Evolutionary conservation across 2,329 filamentous ascomycete genomes (phyloP), one percentile per base, ranked within the genome.

Genomic region (Rutstroemia sp.): DNA sequence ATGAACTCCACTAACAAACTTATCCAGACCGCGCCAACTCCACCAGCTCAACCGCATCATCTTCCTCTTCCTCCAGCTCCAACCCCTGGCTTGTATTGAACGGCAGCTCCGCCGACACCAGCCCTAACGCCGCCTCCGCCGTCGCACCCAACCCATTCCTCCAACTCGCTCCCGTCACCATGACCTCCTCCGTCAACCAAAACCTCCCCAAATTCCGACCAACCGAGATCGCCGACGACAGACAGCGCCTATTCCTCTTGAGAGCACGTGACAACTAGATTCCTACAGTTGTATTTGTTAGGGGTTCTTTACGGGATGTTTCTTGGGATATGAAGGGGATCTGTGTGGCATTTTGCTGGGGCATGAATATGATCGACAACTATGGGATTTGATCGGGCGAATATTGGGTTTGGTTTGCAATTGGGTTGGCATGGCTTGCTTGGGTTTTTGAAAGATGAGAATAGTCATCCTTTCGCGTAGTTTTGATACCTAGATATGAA

Each of bases 71-170:
- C 16, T 23, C 44, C 30, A 34, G 23, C 25, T 45, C 37, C 21
- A 39, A 50, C 48, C 37, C 37, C 10, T 56, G 53, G 53, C 53
- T 56, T 39, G 23, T 56, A 7, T 47, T 56, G 7, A 56, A 56
- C 25, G 53, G 47, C 0, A 12, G n/a, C 49, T 51, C 49, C 23
- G 3, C 39, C 19, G 39, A n/a, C 47, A 51, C 47, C 10, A 56
- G 38, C 9, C 53, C 53, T 6, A 51, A 9, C 27, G 27, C 4
- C 39, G 25, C 19, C n/a, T 21, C 27, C 18, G 19, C 16, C 27
- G 21, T 18, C 6, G 37, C 23, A 18, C 44, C 23, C 19, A 56
- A 56, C 25, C 53, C 53, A 2, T 56, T 45, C 38, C 47, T 56
- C n/a, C 47, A 56, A 37, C 53, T 56, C 9, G 34, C 53, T 14